Percentiles rank a stretch among this genome's conserved stretches.
These are phyloP conservation scores for Ophiostoma australiae DNA, from an alignment of 2,329 filamentous ascomycete genomes.

Conservation along the genomic window DNA sequence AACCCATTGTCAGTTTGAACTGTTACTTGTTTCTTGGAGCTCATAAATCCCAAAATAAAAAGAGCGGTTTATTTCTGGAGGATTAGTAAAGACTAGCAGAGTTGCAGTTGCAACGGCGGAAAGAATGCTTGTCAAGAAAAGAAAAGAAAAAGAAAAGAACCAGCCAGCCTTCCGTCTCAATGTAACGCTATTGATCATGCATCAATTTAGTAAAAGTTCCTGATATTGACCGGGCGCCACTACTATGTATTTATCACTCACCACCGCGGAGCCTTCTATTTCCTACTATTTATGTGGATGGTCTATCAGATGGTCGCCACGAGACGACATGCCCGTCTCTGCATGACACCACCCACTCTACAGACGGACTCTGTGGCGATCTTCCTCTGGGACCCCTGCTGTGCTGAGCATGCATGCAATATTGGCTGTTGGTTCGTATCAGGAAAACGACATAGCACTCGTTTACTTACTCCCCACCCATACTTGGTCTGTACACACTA, in stretches of 20 bases:
- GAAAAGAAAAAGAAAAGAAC: not conserved
- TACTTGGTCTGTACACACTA: too few relatives aligned
- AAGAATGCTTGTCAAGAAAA: not conserved
- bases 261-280: too few relatives aligned
- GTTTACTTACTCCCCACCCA: not conserved
- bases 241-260: not conserved
- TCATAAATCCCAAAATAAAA: too few relatives aligned
- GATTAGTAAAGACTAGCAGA: not conserved
- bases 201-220: not conserved
- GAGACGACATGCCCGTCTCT: not conserved
- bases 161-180: not conserved
- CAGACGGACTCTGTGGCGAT: not conserved
- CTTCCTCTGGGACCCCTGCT: not conserved
- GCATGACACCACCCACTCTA: not conserved
- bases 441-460: not conserved
- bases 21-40: too few relatives aligned
- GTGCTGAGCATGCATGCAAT: not conserved
- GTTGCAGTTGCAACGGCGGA: not conserved
- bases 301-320: not conserved
- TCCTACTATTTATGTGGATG: not conserved
- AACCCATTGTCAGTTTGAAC: too few relatives aligned
- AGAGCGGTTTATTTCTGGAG: not conserved
- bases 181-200: not conserved
- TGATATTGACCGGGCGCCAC: not conserved
- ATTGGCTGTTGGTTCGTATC: not conserved